Evolutionary conservation across 768 basidiomycete species (phyloP), one percentile per base, ranked within the genome.

Genomic region (Tulasnella sp.): DNA sequence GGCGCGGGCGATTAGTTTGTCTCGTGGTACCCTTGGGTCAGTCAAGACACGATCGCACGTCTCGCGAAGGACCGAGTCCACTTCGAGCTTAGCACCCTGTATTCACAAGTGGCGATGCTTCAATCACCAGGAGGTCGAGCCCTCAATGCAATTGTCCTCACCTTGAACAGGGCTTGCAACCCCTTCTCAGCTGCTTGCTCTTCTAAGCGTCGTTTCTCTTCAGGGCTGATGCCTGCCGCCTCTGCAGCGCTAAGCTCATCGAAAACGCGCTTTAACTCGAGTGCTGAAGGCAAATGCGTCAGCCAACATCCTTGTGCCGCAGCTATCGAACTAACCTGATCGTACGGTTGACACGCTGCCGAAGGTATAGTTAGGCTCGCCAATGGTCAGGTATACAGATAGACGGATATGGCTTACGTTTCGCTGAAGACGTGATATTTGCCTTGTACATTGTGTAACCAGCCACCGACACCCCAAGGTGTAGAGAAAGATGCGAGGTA

Each of bases 111-210:
- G n/a, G 46, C 45, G 7, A 21, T 32, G 40, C 21, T 7, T 4
- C 45, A 58, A 14, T 11, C 37, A 53, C 45, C 40, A 12, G n/a
- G 55, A 57, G 25, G 48, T 36, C 0, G 42, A 45, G 23, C n/a
- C 21, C 49, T 65, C 12, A 15, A 32, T 52, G 7, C 21, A 12
- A 14, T 27, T 15, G 15, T 25, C 6, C 48, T 43, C 49, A 83
- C 87, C 75, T 92, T 93, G 77, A 93, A 93, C 29, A 93, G 70
- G 0, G 90, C 88, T 63, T 90, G 86, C 1, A 93, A 68, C 11
- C 88, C 91, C 65, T 92, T 93, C 72, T 93, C 90, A 0, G 91
- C 90, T 0, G 91, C 91, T 64, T 90, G 86, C 63, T 93, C 91
- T 66, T 94, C 91, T 0, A 94, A 71, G 57, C 81, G 78, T 66